Base-by-base conservation (phyloP, 2,329 filamentous ascomycete genomes). In the Diplodia seriata region DNA sequence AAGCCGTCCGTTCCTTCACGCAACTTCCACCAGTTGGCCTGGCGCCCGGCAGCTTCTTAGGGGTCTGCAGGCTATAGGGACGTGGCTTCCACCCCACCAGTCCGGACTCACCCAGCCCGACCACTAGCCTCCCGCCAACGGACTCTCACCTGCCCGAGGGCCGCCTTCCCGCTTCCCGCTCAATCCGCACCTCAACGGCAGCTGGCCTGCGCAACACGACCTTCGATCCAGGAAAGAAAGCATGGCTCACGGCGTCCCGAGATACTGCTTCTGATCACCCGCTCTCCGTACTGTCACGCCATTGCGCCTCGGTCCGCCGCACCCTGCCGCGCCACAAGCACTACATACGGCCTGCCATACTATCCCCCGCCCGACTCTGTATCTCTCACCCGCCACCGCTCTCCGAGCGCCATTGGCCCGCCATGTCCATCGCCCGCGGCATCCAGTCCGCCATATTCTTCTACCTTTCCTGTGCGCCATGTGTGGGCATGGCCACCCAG, bases 391-490 rank as follows among this genome's bases (percentile, higher is more conserved):
- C 59, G 33, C 47, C 59, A 18, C 31, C 59, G 18, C 9, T 11
- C 7, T 18, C 15, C 18, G 57, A 50, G 57, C 43, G 40, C 57
- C 38, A 36, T 31, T 54, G 70, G 49, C 55, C 62, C 74, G 68
- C 63, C 69, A 80, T 80, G 78, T 76, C 76, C 69, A 73, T 80
- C 70, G 69, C 78, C 72, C 79, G 81, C 69, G 83, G 83, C 74
- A 82, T 92, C 38, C 91, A 92, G 78, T 93, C 91, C 65, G 90
- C 90, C 71, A 81, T 92, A 76, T 94, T 93, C 83, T 93, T 92
- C 82, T 85, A 92, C 72, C 81, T 91, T 69, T 90, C 91, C 67
- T 94, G 91, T 76, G 89, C 90, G 70, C 91, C 91, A 80, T 97
- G 93, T 81, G 85, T 89, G 68, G 87, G 91, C 72, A 86, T 90